Conservation (phyloP, 2,329 filamentous ascomycete genomes). For the Fusarium begoniae region DNA sequence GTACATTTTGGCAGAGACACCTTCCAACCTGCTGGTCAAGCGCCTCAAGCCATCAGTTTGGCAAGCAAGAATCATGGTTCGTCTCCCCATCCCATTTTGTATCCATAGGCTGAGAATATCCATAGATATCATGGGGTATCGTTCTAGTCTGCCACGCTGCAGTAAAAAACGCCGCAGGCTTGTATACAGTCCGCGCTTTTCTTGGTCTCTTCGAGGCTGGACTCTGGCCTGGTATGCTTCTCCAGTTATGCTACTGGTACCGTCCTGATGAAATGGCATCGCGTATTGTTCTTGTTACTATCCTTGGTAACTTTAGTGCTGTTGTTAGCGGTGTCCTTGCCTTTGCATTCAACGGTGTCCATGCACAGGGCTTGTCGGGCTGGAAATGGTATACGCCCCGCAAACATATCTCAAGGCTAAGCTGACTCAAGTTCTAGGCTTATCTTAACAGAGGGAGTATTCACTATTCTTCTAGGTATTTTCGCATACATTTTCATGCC, state of each 20-base stretch:
- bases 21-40: background rate
- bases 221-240: background rate
- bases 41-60: background rate
- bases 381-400: background rate
- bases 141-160: background rate
- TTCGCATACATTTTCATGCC: background rate
- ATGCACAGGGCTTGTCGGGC: background rate
- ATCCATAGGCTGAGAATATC: no score
- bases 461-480: background rate
- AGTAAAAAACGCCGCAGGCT: rapidly evolving
- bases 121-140: background rate
- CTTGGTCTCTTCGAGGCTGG: background rate
- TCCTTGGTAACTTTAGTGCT: background rate
- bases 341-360: background rate
- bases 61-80: background rate
- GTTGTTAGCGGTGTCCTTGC: background rate
- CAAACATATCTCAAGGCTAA: rapidly evolving
- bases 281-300: background rate
- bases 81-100: background rate
- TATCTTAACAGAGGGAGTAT: background rate
- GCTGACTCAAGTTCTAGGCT: background rate
- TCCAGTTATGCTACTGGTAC: background rate
- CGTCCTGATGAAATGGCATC: background rate
- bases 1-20: background rate
- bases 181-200: background rate